Evolutionary conservation across 2,329 filamentous ascomycete species (phyloP).

Genomic region (Diaporthe destruens): DNA sequence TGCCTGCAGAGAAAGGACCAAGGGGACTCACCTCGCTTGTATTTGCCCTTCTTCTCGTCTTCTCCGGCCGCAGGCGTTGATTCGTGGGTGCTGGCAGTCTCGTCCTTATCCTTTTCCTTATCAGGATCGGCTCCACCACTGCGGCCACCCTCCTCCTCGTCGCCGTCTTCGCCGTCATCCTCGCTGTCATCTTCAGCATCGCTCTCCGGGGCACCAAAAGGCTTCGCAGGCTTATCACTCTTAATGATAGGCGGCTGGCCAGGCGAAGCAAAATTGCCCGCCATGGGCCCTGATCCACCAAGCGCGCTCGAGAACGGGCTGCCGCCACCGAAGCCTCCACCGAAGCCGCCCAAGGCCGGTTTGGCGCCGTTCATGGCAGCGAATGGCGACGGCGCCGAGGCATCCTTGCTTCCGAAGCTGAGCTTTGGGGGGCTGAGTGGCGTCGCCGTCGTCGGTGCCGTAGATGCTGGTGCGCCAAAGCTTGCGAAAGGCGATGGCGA

Average conservation of each 20-base stretch:
- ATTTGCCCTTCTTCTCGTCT: constrained; percentile 74
- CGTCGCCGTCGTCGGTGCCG: constrained; percentile 46
- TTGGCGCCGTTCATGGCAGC: constrained; percentile 53
- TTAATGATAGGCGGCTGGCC: constrained; percentile 59
- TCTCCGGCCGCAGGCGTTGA: constrained; percentile 60
- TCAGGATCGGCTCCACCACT: constrained; percentile 51
- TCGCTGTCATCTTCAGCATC: constrained; percentile 66
- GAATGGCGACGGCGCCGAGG: constrained; percentile 60
- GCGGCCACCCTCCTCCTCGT: constrained; percentile 55
- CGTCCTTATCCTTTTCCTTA: constrained; percentile 58
- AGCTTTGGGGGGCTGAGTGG: constrained; percentile 51
- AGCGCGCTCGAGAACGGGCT: constrained; percentile 53
- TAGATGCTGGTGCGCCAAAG: constrained; percentile 52
- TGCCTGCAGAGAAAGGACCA: neutral
- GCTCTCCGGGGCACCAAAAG: constrained; percentile 82
- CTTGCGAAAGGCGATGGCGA: constrained; percentile 54
- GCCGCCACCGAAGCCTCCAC: constrained; percentile 59
- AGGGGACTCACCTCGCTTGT: constrained; percentile 74
- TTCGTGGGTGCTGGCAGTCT: constrained; percentile 64
- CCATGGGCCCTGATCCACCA: constrained; percentile 56
- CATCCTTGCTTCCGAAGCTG: constrained; percentile 58
- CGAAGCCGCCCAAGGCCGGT: constrained; percentile 50
- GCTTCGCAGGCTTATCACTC: constrained; percentile 73
- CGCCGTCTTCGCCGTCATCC: constrained; percentile 62
- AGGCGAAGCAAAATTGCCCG: constrained; percentile 79